Conservation (phyloP, 2,329 filamentous ascomycete species). For the Curvularia hawaiiensis region DNA sequence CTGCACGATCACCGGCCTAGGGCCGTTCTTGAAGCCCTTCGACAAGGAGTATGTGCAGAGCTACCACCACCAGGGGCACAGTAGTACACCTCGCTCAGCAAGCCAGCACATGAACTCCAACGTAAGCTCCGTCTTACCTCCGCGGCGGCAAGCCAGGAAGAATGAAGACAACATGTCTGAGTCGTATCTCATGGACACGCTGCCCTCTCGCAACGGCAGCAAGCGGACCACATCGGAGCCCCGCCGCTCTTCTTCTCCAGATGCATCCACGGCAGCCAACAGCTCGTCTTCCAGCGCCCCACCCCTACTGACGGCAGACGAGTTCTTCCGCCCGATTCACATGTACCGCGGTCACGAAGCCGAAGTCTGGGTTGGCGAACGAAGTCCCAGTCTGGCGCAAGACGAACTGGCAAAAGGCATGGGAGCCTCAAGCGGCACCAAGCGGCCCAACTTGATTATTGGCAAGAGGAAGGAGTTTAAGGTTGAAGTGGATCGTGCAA, state of each 20-base stretch:
- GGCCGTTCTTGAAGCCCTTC: conserved; percentile 42
- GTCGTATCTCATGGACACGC: conserved; percentile 22
- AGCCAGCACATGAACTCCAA: not conserved
- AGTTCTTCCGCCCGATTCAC: conserved; percentile 31
- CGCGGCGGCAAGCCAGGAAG: not conserved
- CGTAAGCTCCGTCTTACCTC: not conserved
- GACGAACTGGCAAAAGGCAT: conserved; percentile 20
- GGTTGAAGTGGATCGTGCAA: conserved; percentile 34
- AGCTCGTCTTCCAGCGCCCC: conserved; percentile 10
- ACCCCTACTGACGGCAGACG: conserved; percentile 21
- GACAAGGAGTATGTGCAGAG: conserved; percentile 30
- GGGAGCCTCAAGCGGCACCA: not conserved
- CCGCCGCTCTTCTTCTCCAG: not conserved
- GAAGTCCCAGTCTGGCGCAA: conserved; percentile 18
- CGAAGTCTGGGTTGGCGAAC: conserved; percentile 31
- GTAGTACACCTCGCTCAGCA: conserved; percentile 4
- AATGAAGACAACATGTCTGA: conserved; percentile 14
- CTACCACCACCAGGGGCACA: conserved; percentile 22
- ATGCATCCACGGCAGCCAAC: not conserved
- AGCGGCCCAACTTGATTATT: conserved; percentile 33
- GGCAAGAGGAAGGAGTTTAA: conserved; percentile 40
- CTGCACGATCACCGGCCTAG: conserved; percentile 39
- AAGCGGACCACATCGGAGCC: conserved; percentile 8
- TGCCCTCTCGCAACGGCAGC: conserved; percentile 12
- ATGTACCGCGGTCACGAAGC: conserved; percentile 26